Percentiles rank a stretch among this genome's conserved stretches.
Conservation (phyloP, 805 yeast genomes). For the Yamadazyma kitorensis region DNA sequence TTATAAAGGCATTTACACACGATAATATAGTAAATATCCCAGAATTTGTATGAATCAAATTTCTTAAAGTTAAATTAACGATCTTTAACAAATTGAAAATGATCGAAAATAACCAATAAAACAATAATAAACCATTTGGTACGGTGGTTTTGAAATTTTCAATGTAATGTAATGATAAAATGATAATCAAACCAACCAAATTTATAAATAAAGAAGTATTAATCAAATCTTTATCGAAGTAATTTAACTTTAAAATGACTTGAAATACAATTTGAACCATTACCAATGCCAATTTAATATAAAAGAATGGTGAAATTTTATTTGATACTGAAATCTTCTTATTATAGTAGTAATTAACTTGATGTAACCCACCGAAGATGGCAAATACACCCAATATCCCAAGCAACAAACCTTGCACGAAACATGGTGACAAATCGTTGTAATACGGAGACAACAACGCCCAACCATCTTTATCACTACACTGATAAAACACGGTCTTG, state of each 20-base stretch:
- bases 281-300: conserved; percentile 40
- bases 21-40: conserved; percentile 28
- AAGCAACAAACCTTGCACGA: conserved; percentile 51
- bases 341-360: conserved; percentile 29
- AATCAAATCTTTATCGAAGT: conserved; percentile 21
- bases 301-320: conserved; percentile 36
- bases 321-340: conserved; percentile 24
- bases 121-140: conserved; percentile 64
- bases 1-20: conserved; percentile 36
- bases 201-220: conserved; percentile 25
- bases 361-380: conserved; percentile 41
- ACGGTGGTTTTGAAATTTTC: conserved; percentile 68
- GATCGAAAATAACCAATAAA: conserved; percentile 69
- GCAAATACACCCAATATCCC: conserved; percentile 40
- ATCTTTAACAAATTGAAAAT: conserved; percentile 48
- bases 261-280: conserved; percentile 39
- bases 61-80: conserved; percentile 39
- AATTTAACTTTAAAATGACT: conserved; percentile 14
- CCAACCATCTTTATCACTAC: conserved; percentile 41
- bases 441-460: conserved; percentile 34
- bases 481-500: conserved; percentile 9
- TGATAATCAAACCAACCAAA: conserved; percentile 47
- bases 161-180: conserved; percentile 57
- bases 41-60: conserved; percentile 16
- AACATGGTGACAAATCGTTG: conserved; percentile 60